Conservation (phyloP, 2,329 filamentous ascomycete genomes). For the Aureobasidium sp. region DNA sequence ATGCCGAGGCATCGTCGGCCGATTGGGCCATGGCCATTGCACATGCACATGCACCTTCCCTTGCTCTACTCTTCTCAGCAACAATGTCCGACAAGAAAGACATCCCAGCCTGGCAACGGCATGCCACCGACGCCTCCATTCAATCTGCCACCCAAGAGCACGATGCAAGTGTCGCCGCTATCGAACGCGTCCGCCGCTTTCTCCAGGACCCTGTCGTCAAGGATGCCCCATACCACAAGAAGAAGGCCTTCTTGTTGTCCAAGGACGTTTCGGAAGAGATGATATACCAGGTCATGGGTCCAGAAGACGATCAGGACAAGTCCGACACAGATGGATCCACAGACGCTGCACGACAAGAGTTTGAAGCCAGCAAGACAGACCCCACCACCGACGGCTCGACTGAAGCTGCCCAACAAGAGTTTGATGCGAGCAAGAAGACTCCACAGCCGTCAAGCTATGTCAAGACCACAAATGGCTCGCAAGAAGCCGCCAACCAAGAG, state of each 20-base stretch:
- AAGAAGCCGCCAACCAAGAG: constrained; percentile 4
- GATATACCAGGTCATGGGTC: constrained; percentile 56
- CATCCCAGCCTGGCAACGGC: constrained; percentile 29
- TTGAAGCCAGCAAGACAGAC: background rate
- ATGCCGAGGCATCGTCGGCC: background rate
- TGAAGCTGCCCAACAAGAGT: constrained; percentile 6
- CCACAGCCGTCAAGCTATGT: background rate
- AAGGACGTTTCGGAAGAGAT: constrained; percentile 65
- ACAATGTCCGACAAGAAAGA: constrained; percentile 23
- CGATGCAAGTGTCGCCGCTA: background rate
- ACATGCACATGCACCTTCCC: background rate
- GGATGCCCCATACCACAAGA: constrained; percentile 60
- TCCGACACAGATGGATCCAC: background rate
- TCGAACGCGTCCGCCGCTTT: constrained; percentile 67
- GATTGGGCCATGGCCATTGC: background rate
- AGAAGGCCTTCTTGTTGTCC: constrained; percentile 64
- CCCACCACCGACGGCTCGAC: background rate
- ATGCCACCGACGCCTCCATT: background rate
- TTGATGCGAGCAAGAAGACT: background rate
- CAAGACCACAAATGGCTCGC: constrained; percentile 4
- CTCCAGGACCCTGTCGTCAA: constrained; percentile 66
- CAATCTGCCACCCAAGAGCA: constrained; percentile 7
- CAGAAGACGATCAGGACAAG: background rate
- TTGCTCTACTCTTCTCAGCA: background rate
- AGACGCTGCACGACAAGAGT: background rate